Evolutionary conservation across 2,329 filamentous ascomycete species (phyloP).

Genomic region (Hypoxylon sp.): DNA sequence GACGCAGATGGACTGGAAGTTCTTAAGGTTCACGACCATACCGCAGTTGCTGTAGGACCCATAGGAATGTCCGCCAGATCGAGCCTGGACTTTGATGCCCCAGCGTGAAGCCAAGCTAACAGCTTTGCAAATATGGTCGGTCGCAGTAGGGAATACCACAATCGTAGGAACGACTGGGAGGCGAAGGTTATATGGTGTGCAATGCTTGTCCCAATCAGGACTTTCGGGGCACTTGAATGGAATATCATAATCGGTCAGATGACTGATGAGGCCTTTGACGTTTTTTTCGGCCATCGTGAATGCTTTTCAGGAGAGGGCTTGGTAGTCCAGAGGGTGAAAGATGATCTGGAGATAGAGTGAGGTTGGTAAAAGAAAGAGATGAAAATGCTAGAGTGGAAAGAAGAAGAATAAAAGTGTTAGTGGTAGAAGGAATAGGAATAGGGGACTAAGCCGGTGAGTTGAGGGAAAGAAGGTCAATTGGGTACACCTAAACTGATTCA

Average conservation of each 20-base stretch:
- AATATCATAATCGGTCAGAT: background rate
- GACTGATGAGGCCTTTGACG: background rate
- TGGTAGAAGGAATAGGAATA: background rate
- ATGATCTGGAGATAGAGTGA: too few species aligned
- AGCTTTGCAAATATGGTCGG: constrained; percentile 49
- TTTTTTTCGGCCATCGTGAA: constrained; percentile 9
- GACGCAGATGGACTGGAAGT: constrained; percentile 41
- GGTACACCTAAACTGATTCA: background rate
- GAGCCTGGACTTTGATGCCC: constrained; percentile 57
- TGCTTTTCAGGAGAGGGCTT: background rate
- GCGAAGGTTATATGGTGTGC: constrained; percentile 40
- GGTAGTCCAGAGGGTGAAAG: too few species aligned
- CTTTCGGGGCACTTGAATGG: constrained; percentile 8
- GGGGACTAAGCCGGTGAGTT: background rate
- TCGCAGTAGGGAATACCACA: constrained; percentile 40
- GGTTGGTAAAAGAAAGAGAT: too few species aligned
- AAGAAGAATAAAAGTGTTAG: background rate
- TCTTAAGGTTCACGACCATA: constrained; percentile 48
- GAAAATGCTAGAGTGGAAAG: background rate
- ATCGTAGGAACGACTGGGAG: constrained; percentile 34
- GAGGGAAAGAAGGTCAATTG: background rate
- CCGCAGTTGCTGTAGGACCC: constrained; percentile 55
- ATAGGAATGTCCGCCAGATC: constrained; percentile 60
- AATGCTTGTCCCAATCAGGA: constrained; percentile 35
- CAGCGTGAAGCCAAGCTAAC: constrained; percentile 51